Base-by-base conservation (phyloP, 495 filamentous ascomycete species). In the Penicillium diatomitis region DNA sequence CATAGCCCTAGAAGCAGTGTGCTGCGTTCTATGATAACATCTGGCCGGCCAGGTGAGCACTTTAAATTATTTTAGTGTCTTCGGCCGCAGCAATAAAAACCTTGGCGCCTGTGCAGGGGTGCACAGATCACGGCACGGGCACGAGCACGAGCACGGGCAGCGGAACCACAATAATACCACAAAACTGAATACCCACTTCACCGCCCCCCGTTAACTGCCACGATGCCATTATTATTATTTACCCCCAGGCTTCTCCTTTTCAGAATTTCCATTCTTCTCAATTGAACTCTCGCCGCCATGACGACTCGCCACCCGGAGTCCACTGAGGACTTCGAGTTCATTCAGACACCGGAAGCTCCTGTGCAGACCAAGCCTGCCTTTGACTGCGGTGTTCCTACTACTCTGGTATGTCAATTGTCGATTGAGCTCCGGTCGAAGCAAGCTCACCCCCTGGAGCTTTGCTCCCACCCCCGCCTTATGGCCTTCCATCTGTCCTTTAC, bases 251-350 rank as follows among this genome's bases (percentile, higher is more conserved):
- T 43, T 55, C 48, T 61, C 53, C 54, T 59, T 52, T 60, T 56
- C 52, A 49, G 40, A 38, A 37, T 27, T 37, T 38, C 41, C 54
- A 60, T 44, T 50, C 48, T 44, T 51, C 57, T 52, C 60, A 62
- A 58, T 58, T 61, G 45, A 47, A 41, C 37, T 39, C 44, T 58
- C 43, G 46, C 51, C 43, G 64, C 51, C 48, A 78, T 77, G 76
- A 64, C 70, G 57, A 71, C 65, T 48, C 63, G 63, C 44, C 66
- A 69, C 38, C 72, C 74, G 47, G 73, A 78, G 64, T 74, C 70
- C 57, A 76, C 70, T 10, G 79, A 81, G 65, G 78, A 83, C 61
- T 82, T 84, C 64, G 82, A 84, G 65, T 84, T 80, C 65, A 78
- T 84, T 46, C 67, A 79, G 53, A 86, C 82, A 49, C 82, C 82